Percentiles rank a stretch among this genome's conserved stretches.
These are phyloP conservation scores for Beauveria sp. DNA, from an alignment of 2,329 filamentous ascomycete genomes.

Conservation along the genomic window DNA sequence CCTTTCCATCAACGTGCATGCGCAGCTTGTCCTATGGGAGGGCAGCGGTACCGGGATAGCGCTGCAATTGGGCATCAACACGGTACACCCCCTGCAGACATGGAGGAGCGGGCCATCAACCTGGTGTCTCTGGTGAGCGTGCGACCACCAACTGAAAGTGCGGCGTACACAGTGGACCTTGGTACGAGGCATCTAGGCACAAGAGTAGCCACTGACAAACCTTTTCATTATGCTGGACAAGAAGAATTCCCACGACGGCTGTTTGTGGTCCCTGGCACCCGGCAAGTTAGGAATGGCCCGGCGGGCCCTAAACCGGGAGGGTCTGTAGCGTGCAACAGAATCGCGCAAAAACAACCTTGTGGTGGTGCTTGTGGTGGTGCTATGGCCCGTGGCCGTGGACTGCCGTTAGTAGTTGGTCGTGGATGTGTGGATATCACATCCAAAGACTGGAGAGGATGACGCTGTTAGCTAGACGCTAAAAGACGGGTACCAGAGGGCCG, in stretches of 20 bases:
- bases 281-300: constrained; percentile 12
- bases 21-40: constrained; percentile 10
- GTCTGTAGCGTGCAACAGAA: neutral
- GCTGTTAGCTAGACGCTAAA: constrained; percentile 3
- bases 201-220: neutral
- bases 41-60: neutral
- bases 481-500: neutral
- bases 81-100: constrained; percentile 16
- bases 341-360: neutral
- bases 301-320: constrained; percentile 1
- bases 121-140: neutral
- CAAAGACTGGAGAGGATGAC: neutral
- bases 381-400: neutral
- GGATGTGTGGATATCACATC: constrained; percentile 2
- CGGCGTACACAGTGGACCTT: neutral
- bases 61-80: constrained; percentile 28
- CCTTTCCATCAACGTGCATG: constrained; percentile 1
- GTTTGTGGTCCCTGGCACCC: constrained; percentile 12
- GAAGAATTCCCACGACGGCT: constrained; percentile 9
- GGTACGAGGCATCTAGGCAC: neutral
- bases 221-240: neutral
- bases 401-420: neutral
- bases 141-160: neutral
- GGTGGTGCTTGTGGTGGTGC: neutral
- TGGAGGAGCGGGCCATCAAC: constrained; percentile 4